Evolutionary conservation across 306 rosid genomes (phyloP).

Genomic region (Lupinus albus): DNA sequence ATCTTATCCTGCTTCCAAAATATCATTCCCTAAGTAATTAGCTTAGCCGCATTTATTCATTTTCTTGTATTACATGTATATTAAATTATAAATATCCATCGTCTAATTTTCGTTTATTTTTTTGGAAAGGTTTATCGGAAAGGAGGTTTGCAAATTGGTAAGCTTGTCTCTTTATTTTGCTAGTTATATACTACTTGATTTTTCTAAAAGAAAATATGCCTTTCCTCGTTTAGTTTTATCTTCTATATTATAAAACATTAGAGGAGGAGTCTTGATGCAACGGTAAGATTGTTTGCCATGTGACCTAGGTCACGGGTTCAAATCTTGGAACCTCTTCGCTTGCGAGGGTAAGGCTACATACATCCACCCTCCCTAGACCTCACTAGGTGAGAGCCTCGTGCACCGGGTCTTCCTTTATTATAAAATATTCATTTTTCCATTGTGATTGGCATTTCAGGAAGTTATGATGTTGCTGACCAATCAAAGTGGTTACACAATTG

Average conservation of each 20-base stretch:
- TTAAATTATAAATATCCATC: slow-evolving; percentile 30
- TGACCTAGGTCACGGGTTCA: too few species aligned
- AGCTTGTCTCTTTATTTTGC: slow-evolving; percentile 41
- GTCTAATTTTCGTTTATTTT: slow-evolving; percentile 54
- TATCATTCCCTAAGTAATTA: neutral
- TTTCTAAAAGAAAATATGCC: neutral
- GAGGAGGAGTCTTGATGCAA: too few species aligned
- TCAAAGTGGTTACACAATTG: slow-evolving; percentile 56
- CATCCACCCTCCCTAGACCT: too few species aligned
- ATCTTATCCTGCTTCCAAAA: slow-evolving; percentile 1
- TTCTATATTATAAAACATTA: neutral
- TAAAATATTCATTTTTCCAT: neutral
- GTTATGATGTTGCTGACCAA: slow-evolving; percentile 46
- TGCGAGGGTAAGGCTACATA: too few species aligned
- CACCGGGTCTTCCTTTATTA: too few species aligned
- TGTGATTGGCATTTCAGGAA: slow-evolving; percentile 53
- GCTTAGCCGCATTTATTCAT: slow-evolving; percentile 22
- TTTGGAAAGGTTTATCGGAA: slow-evolving; percentile 61
- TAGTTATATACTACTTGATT: slow-evolving; percentile 12
- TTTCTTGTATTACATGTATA: slow-evolving; percentile 15
- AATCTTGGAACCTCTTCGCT: too few species aligned
- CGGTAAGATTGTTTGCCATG: too few species aligned
- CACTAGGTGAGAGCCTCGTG: too few species aligned
- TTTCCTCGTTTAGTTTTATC: slow-evolving; percentile 25
- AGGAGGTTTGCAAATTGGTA: slow-evolving; percentile 72